A percentile compares a stretch with the other conserved stretches of the same genome.
Evolutionary conservation across 345 rosid species (phyloP).

Genomic region (Rhodomyrtus tomentosa): DNA sequence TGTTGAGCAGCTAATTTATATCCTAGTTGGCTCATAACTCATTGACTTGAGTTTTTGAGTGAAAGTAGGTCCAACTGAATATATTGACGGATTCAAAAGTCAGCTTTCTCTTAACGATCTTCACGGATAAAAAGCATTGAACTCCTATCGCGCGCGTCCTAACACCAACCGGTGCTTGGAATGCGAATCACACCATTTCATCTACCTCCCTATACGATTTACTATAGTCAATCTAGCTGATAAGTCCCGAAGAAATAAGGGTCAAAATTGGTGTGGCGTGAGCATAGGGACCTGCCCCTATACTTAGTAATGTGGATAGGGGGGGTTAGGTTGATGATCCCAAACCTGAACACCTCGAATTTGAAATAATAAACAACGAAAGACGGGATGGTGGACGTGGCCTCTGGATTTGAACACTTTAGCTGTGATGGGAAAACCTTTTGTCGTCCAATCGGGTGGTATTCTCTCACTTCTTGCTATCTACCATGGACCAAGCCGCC

Average conservation of each 20-base stretch:
- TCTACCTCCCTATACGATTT: not conserved
- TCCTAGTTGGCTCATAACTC: too few species aligned
- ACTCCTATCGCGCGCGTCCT: too few species aligned
- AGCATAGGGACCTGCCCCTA: not conserved
- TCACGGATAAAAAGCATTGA: too few species aligned
- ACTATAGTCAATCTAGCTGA: not conserved
- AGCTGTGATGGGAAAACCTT: slow-evolving; percentile 2
- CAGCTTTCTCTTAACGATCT: too few species aligned
- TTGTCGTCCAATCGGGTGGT: slow-evolving; percentile 42
- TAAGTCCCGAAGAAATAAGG: slow-evolving; percentile 10
- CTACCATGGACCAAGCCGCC: not conserved
- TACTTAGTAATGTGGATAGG: not conserved
- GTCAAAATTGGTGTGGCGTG: not conserved
- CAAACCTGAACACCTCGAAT: slow-evolving; percentile 24
- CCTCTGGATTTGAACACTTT: slow-evolving; percentile 32
- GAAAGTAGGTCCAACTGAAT: too few species aligned
- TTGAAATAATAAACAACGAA: slow-evolving; percentile 15
- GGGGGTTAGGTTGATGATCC: slow-evolving; percentile 22
- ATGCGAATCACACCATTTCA: not conserved
- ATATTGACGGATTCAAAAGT: too few species aligned
- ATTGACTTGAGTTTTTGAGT: too few species aligned
- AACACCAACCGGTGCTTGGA: not conserved
- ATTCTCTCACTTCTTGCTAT: not conserved
- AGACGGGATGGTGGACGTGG: slow-evolving; percentile 6
- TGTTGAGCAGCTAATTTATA: too few species aligned